A percentile compares a stretch with the other conserved stretches of the same genome.
These are phyloP conservation scores for Camptophora hylomeconis DNA, from an alignment of 2,329 filamentous ascomycete species.

Conservation along the genomic window DNA sequence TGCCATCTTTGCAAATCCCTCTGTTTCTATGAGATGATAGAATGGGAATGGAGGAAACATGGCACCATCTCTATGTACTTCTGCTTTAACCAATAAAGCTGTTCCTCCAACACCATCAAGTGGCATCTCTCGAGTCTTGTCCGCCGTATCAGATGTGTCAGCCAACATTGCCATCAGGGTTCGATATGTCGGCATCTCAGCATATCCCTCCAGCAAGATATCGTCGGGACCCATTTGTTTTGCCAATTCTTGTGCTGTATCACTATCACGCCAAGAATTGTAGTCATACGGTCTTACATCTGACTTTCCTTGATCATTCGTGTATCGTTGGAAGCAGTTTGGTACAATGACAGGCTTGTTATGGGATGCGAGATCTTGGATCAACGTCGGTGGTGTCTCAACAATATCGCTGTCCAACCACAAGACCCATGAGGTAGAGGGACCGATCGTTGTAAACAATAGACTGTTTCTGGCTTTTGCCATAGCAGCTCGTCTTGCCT, in stretches of 20 bases:
- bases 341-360: conserved; percentile 86
- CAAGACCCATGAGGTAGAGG: conserved; percentile 84
- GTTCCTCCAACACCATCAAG: conserved; percentile 92
- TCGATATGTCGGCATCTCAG: conserved; percentile 83
- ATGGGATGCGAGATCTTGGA: conserved; percentile 80
- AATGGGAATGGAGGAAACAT: conserved; percentile 98
- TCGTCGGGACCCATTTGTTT: conserved; percentile 78
- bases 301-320: conserved; percentile 59
- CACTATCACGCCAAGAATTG: conserved; percentile 94
- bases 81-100: conserved; percentile 83
- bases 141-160: conserved; percentile 40
- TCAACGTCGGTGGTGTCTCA: conserved; percentile 70
- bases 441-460: conserved; percentile 86
- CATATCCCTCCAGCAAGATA: conserved; percentile 84
- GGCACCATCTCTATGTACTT: conserved; percentile 90
- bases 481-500: conserved; percentile 76
- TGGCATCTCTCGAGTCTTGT: conserved; percentile 51
- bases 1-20: conserved; percentile 97
- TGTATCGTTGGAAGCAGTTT: conserved; percentile 87
- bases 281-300: conserved; percentile 83
- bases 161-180: conserved; percentile 79
- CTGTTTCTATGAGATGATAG: conserved; percentile 93
- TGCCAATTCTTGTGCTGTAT: conserved; percentile 61
- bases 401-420: conserved; percentile 92
- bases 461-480: conserved; percentile 85